Evolutionary conservation across 2,329 filamentous ascomycete species (phyloP).

Genomic region (Ceratocystis harringtonii): DNA sequence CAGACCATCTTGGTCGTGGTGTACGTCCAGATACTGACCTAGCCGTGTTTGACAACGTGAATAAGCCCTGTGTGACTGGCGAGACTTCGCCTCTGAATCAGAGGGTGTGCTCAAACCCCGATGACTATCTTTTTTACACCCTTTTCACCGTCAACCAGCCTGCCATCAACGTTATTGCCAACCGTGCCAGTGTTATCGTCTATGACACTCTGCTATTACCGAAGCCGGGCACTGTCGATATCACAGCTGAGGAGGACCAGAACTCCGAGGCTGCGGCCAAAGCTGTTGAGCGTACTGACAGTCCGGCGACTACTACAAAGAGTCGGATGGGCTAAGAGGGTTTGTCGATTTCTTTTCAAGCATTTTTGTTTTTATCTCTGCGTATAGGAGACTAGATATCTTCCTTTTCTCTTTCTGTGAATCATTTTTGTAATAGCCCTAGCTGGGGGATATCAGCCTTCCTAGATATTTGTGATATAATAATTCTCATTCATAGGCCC

Average conservation of each 20-base stretch:
- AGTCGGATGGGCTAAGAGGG: not conserved
- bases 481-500: not conserved
- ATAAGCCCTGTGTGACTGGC: conserved; percentile 29
- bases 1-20: conserved; percentile 32
- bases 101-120: conserved; percentile 28
- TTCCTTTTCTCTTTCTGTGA: not conserved
- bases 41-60: conserved; percentile 29
- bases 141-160: conserved; percentile 30
- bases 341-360: not conserved
- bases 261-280: not conserved
- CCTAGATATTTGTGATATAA: conserved; percentile 1
- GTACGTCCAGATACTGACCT: conserved; percentile 22
- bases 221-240: conserved; percentile 21
- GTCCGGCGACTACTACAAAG: not conserved
- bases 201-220: conserved; percentile 7
- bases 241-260: not conserved
- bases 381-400: not conserved
- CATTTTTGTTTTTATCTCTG: not conserved
- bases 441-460: not conserved
- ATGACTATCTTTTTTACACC: conserved; percentile 38
- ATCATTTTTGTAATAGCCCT: not conserved
- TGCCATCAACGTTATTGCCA: conserved; percentile 14
- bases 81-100: conserved; percentile 16
- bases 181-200: conserved; percentile 5
- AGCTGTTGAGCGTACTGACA: not conserved